Percentiles rank a stretch among this genome's conserved stretches.
These are phyloP conservation scores for Pilasporangium apinafurcum DNA, from an alignment of 352 stramenopile species.

Conservation along the genomic window DNA sequence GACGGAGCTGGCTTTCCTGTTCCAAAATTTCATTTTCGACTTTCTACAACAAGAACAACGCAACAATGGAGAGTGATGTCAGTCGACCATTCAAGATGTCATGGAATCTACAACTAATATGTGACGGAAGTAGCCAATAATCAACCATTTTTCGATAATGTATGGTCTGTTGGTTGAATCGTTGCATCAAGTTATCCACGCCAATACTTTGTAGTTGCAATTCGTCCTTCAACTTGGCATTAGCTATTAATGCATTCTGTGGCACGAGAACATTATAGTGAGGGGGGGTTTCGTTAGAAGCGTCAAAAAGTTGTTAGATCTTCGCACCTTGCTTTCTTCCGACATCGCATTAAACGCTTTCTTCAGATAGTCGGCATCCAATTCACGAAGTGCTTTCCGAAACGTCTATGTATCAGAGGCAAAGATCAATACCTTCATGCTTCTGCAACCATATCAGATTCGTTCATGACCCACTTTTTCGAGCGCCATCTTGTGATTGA, in stretches of 20 bases:
- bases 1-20: conserved; percentile 52
- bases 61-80: neutral
- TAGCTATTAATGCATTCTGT: conserved; percentile 69
- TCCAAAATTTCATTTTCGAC: conserved; percentile 72
- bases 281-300: neutral
- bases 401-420: conserved; percentile 34
- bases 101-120: no score
- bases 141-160: conserved; percentile 66
- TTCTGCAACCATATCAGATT: neutral
- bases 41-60: conserved; percentile 32
- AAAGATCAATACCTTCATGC: neutral
- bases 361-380: conserved; percentile 75
- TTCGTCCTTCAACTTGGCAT: conserved; percentile 79
- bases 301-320: neutral
- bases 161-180: conserved; percentile 58
- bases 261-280: neutral
- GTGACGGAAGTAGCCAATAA: neutral
- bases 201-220: conserved; percentile 72
- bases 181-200: conserved; percentile 76
- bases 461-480: conserved; percentile 38
- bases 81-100: neutral
- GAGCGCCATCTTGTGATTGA: conserved; percentile 82
- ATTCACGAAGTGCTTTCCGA: conserved; percentile 63
- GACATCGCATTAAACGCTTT: conserved; percentile 81
- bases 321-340: conserved; percentile 63